Evolutionary conservation across 1,139 yeast genomes (phyloP), one percentile per base, ranked within the genome.

Genomic region (Tardiomyces blankii): DNA sequence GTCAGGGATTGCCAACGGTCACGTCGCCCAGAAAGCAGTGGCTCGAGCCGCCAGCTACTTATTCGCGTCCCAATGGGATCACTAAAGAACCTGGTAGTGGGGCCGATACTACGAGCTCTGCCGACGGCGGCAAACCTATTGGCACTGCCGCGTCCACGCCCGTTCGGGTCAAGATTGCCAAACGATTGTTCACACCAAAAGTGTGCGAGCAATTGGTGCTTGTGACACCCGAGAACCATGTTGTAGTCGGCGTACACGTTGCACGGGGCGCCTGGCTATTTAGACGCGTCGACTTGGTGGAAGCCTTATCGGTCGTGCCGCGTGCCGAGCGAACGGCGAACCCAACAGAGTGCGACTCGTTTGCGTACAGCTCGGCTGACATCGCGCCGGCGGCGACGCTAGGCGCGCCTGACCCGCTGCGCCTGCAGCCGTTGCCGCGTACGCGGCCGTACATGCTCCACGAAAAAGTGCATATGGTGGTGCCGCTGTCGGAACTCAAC

Each of bases 131-230:
- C 25, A 7, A n/a, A n/a, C n/a, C 25, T 7, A 21, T 4, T 21
- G 7, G 7, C 25, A 21, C 25, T 7, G 25, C 25, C 4, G 25
- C 25, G 25, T 21, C 25, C 4, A 7, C 7, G 25, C 25, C 25
- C 7, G 25, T 21, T 5, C 7, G 25, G 4, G 25, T 21, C 25
- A 21, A 21, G 25, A 69, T 79, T 1, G 80, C 82, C 42, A 74
- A 72, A 41, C 74, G 75, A 48, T 62, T 85, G 9, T 60, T 72
- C 6, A 81, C 94, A 0, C 89, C 94, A 2, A 72, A 93, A 58
- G 79, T 84, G 28, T 80, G 78, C 54, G 93, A 84, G 59, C 70
- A 91, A 51, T 67, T 85, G 33, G 76, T 85, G 1, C 76, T 80
- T 48, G 73, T 76, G 39, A 68, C 78, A 2, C 66, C 65, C 21